These are phyloP conservation scores for Penicillium chermesinum DNA, from an alignment of 495 filamentous ascomycete species.

Conservation along the genomic window DNA sequence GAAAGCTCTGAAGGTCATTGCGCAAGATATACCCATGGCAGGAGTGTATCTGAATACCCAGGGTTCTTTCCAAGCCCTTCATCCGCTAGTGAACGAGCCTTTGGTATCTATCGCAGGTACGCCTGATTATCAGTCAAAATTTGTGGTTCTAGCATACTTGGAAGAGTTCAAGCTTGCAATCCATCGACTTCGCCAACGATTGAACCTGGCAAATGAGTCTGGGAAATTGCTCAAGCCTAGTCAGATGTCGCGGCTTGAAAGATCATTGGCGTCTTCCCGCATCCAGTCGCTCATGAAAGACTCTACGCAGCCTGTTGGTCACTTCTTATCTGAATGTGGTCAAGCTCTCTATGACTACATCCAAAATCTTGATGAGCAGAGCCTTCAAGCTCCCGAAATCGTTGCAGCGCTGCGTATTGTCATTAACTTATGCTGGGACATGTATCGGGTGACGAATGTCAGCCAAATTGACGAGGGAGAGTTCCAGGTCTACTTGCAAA, in stretches of 20 bases:
- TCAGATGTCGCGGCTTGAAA: constrained; percentile 62
- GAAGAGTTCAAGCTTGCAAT: constrained; percentile 37
- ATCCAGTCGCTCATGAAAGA: constrained; percentile 60
- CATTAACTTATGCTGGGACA: constrained; percentile 54
- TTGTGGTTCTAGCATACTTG: constrained; percentile 33
- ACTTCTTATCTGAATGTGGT: constrained; percentile 41
- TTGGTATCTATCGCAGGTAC: constrained; percentile 27
- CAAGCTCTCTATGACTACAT: constrained; percentile 39
- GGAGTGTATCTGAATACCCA: constrained; percentile 26
- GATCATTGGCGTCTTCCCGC: constrained; percentile 55
- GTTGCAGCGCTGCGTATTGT: constrained; percentile 37
- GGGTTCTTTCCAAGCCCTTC: constrained; percentile 34
- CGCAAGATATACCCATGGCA: constrained; percentile 24
- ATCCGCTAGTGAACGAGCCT: constrained; percentile 43
- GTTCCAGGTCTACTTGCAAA: constrained; percentile 51
- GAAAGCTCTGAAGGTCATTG: constrained; percentile 25
- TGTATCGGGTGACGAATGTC: constrained; percentile 42
- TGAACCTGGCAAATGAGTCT: constrained; percentile 34
- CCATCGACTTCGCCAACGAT: constrained; percentile 32
- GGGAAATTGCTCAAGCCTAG: constrained; percentile 48
- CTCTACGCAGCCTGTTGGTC: constrained; percentile 52
- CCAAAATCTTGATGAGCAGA: constrained; percentile 26
- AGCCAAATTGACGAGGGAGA: constrained; percentile 48
- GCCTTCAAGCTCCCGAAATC: constrained; percentile 24
- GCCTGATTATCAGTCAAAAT: constrained; percentile 16